A percentile compares a stretch with the other conserved stretches of the same genome.
These are phyloP conservation scores for Pseudonitzschia delicatissima DNA, from an alignment of 108 stramenopile species.

Conservation along the genomic window DNA sequence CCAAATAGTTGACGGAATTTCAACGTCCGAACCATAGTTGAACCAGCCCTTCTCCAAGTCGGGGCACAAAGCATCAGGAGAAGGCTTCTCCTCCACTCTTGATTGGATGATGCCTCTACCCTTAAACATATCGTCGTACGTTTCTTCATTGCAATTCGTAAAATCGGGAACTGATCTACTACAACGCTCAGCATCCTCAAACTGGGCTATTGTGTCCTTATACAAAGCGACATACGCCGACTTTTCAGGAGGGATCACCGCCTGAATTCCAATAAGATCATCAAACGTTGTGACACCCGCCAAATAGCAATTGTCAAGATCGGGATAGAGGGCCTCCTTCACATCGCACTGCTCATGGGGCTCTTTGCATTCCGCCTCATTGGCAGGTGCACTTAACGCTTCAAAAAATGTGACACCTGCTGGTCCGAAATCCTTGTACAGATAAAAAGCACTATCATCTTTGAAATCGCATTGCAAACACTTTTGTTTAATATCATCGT, in stretches of 20 bases:
- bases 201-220: not conserved
- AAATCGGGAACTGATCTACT: not conserved
- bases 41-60: constrained; percentile 5
- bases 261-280: constrained; percentile 6
- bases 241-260: constrained; percentile 6
- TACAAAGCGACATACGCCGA: not conserved
- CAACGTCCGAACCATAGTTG: constrained; percentile 5
- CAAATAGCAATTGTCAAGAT: constrained; percentile 7
- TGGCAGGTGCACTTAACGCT: constrained; percentile 7
- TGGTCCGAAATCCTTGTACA: constrained; percentile 8
- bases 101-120: too few species aligned
- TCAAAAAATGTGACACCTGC: constrained; percentile 7
- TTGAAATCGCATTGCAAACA: not conserved
- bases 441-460: constrained; percentile 6
- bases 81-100: not conserved
- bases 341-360: not conserved
- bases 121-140: not conserved
- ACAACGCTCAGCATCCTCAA: not conserved
- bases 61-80: not conserved
- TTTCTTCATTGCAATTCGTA: not conserved
- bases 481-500: not conserved
- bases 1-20: constrained; percentile 1
- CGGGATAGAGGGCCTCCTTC: constrained; percentile 2
- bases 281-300: constrained; percentile 5
- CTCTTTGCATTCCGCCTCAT: not conserved